Base-by-base conservation (phyloP, 352 stramenopile genomes). In the Globisporangium emineosum region DNA sequence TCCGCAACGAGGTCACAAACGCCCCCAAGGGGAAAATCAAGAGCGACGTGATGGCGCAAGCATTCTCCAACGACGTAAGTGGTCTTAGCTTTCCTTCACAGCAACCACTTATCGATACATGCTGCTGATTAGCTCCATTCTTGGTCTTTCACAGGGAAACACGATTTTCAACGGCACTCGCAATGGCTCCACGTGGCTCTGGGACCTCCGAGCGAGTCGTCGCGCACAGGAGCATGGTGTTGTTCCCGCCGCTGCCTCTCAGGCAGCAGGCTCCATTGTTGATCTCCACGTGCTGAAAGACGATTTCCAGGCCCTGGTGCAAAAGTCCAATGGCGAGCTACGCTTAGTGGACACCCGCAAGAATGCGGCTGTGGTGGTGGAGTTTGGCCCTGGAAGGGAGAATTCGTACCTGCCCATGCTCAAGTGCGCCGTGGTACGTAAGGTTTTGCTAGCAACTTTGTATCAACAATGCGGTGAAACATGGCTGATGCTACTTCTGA, bases 151-250 rank as follows among this genome's bases (percentile, higher is more conserved):
- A 42, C 42, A 83, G 75, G 71, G 73, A 7, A 62, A 76, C 17
- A 67, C 76, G n/a, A 61, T 88, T 35, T 2, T 83, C 21, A 88
- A 88, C 62, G 78, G 78, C 25, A 80, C 76, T 13, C 78, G 76
- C 21, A 77, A 64, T 27, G 78, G 78, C 2, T 70, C 62, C 1
- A 70, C 71, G 19, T 88, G 78, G 78, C 68, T 80, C 7, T 88
- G 78, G 78, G 78, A 88, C 43, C 53, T 81, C 21, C 78, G 78
- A 35, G 45, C 66, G 4, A 53, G 32, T 23, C 43, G 65, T 8
- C 69, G 69, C 1, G 58, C 58, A 0, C 57, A 70, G 7, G 69
- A 75, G 32, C 35, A 61, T 19, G 12, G 25, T n/a, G 13, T 54
- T 32, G 64, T 50, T 8, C 62, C 75, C 29, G 42, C 76, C 55